A percentile compares a stretch with the other conserved stretches of the same genome.
Evolutionary conservation across 2,329 filamentous ascomycete genomes (phyloP).

Genomic region (Eutypa lata): DNA sequence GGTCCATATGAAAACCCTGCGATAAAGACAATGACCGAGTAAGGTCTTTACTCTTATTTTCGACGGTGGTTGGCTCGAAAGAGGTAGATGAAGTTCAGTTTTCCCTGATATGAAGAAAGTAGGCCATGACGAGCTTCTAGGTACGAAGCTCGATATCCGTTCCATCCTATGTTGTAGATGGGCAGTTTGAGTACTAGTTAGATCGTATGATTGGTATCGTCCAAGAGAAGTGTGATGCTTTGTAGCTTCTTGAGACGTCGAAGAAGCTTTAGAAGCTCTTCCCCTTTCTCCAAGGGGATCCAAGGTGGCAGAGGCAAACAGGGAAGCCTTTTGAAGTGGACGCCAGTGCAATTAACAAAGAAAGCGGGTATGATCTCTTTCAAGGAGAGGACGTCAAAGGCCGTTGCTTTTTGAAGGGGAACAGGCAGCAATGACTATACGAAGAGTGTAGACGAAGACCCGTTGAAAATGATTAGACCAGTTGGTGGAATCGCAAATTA

Average conservation of each 20-base stretch:
- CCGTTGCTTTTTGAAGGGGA: too few relatives aligned
- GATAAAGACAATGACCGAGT: slow-evolving; percentile 50
- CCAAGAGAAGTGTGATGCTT: too few relatives aligned
- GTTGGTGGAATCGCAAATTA: background rate
- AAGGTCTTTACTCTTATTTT: slow-evolving; percentile 42
- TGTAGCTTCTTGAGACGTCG: background rate
- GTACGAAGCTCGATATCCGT: slow-evolving; percentile 20
- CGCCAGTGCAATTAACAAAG: too few relatives aligned
- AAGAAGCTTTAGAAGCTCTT: background rate
- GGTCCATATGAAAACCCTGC: slow-evolving; percentile 50
- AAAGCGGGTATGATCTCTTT: too few relatives aligned
- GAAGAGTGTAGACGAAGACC: background rate
- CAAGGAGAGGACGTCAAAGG: too few relatives aligned
- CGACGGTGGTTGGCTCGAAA: slow-evolving; percentile 30
- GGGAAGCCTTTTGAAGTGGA: too few relatives aligned
- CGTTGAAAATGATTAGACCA: background rate
- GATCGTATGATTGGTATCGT: background rate
- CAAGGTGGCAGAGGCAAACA: too few relatives aligned
- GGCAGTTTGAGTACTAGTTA: background rate
- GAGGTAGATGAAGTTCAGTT: slow-evolving; percentile 26
- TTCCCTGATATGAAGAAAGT: slow-evolving; percentile 15
- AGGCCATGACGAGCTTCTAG: slow-evolving; percentile 18
- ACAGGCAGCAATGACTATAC: background rate
- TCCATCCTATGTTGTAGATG: slow-evolving; percentile 16
- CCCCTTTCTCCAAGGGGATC: too few relatives aligned